These are phyloP conservation scores for Aureobasidium sp. DNA, from an alignment of 2,329 filamentous ascomycete species.

Conservation along the genomic window DNA sequence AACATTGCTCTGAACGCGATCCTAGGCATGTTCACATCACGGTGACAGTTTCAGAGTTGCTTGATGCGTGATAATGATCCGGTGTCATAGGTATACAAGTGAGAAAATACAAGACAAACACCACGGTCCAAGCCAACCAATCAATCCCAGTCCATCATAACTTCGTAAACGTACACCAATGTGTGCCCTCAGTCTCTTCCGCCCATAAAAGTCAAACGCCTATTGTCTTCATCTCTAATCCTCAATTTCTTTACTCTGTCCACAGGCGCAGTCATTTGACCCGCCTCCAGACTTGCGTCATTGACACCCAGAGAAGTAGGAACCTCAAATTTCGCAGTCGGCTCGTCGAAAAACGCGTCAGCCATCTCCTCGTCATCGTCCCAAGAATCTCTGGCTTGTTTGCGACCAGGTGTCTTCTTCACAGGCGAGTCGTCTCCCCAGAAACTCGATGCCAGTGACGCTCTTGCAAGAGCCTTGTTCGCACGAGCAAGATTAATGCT, in stretches of 20 bases:
- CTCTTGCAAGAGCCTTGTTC: slow-evolving; percentile 20
- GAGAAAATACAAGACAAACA: not conserved
- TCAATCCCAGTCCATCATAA: not conserved
- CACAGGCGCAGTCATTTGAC: slow-evolving; percentile 31
- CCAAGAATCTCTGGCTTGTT: slow-evolving; percentile 13
- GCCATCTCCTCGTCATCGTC: slow-evolving; percentile 24
- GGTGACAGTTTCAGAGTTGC: no score
- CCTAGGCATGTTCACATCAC: no score
- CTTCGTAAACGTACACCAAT: not conserved
- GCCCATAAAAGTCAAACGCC: slow-evolving; percentile 27
- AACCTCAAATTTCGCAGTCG: slow-evolving; percentile 21
- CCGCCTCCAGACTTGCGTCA: slow-evolving; percentile 16
- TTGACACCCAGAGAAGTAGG: slow-evolving; percentile 24
- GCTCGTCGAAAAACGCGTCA: slow-evolving; percentile 21
- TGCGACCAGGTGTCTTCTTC: slow-evolving; percentile 16
- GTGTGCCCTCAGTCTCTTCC: slow-evolving; percentile 12
- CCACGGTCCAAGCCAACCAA: not conserved
- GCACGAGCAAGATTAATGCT: slow-evolving; percentile 6
- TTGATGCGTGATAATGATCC: not conserved
- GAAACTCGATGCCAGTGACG: slow-evolving; percentile 15
- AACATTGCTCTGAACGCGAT: not conserved
- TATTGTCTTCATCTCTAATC: slow-evolving; percentile 21
- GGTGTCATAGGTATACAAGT: not conserved
- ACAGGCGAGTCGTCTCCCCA: slow-evolving; percentile 18
- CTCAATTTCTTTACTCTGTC: slow-evolving; percentile 29